Evolutionary conservation across 495 filamentous ascomycete genomes (phyloP).

Genomic region (Penicillium silybi): DNA sequence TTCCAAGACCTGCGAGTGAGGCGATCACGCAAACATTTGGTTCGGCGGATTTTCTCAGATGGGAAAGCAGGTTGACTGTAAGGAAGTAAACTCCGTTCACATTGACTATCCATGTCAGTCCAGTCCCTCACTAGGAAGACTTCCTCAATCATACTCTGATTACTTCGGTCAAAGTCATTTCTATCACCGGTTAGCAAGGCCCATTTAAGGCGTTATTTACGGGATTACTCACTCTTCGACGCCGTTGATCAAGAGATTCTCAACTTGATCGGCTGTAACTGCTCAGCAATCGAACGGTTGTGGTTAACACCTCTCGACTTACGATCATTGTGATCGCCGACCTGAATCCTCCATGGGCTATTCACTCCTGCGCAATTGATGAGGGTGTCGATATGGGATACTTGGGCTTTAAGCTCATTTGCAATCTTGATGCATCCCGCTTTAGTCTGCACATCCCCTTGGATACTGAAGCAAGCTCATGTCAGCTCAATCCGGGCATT

Average conservation of each 20-base stretch:
- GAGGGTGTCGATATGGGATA: slow-evolving; percentile 13
- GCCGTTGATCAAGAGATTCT: slow-evolving; percentile 12
- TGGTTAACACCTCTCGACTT: background rate
- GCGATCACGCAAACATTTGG: slow-evolving; percentile 11
- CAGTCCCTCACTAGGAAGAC: too few species aligned
- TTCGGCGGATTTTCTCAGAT: slow-evolving; percentile 4
- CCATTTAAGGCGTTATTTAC: too few species aligned
- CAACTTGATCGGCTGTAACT: slow-evolving; percentile 14
- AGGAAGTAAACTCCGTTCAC: slow-evolving; percentile 10
- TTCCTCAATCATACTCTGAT: slow-evolving; percentile 12
- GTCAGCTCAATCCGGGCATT: too few species aligned
- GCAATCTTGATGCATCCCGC: slow-evolving; percentile 11
- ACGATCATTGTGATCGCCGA: slow-evolving; percentile 14
- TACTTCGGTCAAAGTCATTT: slow-evolving; percentile 28
- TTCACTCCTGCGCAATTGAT: slow-evolving; percentile 19
- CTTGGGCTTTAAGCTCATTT: slow-evolving; percentile 4
- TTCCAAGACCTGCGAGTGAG: slow-evolving; percentile 10
- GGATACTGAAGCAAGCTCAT: background rate
- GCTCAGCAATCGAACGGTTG: background rate
- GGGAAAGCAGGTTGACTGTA: slow-evolving; percentile 6
- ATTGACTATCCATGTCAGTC: background rate
- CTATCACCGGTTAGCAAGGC: background rate
- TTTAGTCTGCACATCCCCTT: slow-evolving; percentile 11
- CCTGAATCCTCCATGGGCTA: slow-evolving; percentile 9
- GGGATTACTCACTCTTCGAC: slow-evolving; percentile 17